Percentiles rank a stretch among this genome's conserved stretches.
phyloP scores from a whole-genome alignment of 129 eudicot genomes.

The Centrapalus pauciflorus region DNA sequence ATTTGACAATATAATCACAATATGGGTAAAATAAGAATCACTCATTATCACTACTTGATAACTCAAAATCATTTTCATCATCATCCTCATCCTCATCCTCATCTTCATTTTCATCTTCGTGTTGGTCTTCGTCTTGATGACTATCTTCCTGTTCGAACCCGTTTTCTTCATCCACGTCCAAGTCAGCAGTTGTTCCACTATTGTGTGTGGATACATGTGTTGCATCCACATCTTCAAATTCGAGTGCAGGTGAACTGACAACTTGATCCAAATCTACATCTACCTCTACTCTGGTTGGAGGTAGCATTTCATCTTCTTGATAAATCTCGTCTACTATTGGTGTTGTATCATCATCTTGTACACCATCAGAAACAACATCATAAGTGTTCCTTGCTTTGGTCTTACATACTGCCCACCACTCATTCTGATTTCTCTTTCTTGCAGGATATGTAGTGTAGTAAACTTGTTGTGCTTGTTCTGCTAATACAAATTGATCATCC shows the following conservation, averaged over 20 bases:
- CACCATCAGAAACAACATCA: not conserved
- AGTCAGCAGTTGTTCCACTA: not conserved
- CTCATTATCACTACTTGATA: not conserved
- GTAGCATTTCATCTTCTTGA: not conserved
- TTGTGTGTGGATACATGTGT: not conserved
- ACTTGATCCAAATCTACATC: too few relatives aligned
- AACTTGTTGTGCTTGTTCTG: slow-evolving; percentile 22
- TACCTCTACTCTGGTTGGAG: too few relatives aligned
- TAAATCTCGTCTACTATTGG: not conserved
- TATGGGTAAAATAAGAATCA: too few relatives aligned
- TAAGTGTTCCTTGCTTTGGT: not conserved
- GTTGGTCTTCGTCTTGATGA: not conserved
- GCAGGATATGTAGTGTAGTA: slow-evolving; percentile 12
- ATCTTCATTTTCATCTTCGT: not conserved
- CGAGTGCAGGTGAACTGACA: not conserved
- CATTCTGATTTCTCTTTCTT: not conserved
- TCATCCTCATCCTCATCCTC: too few relatives aligned
- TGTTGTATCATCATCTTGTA: not conserved
- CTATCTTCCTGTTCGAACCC: too few relatives aligned
- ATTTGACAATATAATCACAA: too few relatives aligned
- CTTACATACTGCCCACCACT: slow-evolving; percentile 22
- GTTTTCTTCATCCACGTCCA: not conserved
- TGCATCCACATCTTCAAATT: not conserved
- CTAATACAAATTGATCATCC: slow-evolving; percentile 17
- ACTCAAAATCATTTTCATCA: too few relatives aligned